A percentile compares a stretch with the other conserved stretches of the same genome.
These are phyloP conservation scores for Corymbia citriodora DNA, from an alignment of 441 rosid genomes.

Conservation along the genomic window DNA sequence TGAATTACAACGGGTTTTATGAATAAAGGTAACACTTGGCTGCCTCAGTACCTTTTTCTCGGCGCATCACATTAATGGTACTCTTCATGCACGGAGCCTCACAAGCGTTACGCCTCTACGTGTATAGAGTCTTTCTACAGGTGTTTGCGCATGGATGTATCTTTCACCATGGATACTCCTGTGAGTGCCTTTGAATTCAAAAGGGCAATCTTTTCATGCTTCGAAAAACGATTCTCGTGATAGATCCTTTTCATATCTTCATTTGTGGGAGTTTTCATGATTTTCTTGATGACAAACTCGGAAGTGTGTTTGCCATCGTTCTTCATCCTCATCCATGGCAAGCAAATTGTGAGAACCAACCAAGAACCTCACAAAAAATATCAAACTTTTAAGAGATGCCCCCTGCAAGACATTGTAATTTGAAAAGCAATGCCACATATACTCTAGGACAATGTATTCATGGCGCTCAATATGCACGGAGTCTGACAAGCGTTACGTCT, in stretches of 20 bases:
- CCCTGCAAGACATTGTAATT: background rate
- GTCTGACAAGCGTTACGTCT: background rate
- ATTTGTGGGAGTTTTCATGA: background rate
- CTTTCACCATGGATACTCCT: fast-evolving
- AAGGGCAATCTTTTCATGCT: background rate
- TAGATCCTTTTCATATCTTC: background rate
- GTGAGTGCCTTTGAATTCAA: background rate
- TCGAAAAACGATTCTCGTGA: background rate
- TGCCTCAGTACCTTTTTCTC: background rate
- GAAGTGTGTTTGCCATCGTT: background rate
- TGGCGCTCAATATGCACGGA: background rate
- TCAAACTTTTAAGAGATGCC: background rate
- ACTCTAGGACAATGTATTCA: background rate
- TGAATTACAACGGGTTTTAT: background rate
- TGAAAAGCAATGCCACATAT: background rate
- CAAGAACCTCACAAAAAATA: background rate
- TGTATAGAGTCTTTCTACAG: background rate
- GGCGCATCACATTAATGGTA: fast-evolving
- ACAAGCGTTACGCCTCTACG: background rate
- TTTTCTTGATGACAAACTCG: background rate
- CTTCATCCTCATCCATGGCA: background rate
- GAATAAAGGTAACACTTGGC: background rate
- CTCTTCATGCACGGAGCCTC: background rate
- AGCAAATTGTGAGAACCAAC: background rate
- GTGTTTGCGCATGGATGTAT: background rate